These are phyloP conservation scores for Penicillium sp. DNA, from an alignment of 2,329 filamentous ascomycete species.

Conservation along the genomic window DNA sequence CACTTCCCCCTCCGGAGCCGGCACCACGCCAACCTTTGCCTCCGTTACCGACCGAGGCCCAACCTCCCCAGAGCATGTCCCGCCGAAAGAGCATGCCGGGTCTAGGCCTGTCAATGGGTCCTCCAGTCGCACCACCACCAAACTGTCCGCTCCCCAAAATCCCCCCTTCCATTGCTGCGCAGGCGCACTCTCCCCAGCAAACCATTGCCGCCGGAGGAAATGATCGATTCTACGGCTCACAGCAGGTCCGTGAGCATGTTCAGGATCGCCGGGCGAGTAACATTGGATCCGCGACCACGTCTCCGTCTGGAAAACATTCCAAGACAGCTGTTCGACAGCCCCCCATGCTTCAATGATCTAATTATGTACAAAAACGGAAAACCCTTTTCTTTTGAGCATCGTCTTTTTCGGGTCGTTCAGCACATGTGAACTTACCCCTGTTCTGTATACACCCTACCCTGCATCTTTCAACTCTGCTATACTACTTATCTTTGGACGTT, in stretches of 20 bases:
- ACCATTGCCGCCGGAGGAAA: slow-evolving; percentile 1
- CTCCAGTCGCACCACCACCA: slow-evolving; percentile 32
- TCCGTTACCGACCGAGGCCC: slow-evolving; percentile 12
- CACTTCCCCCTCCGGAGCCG: slow-evolving; percentile 8
- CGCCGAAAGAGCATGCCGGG: slow-evolving; percentile 37
- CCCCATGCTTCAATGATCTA: slow-evolving; percentile 11
- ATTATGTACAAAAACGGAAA: slow-evolving; percentile 1
- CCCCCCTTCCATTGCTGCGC: slow-evolving; percentile 20
- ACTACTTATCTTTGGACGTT: not conserved
- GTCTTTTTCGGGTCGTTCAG: not conserved
- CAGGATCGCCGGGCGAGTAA: slow-evolving; percentile 14
- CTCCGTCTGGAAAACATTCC: not conserved
- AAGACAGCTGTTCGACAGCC: slow-evolving; percentile 10
- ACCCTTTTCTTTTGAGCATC: not conserved
- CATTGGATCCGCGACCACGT: not conserved
- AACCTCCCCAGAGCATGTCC: slow-evolving; percentile 16
- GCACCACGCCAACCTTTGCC: slow-evolving; percentile 12
- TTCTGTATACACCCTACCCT: not conserved
- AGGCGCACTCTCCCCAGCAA: slow-evolving; percentile 13
- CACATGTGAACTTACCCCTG: not conserved
- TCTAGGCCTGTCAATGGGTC: slow-evolving; percentile 29
- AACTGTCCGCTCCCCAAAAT: slow-evolving; percentile 36
- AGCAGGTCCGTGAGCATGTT: slow-evolving; percentile 15
- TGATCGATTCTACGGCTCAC: slow-evolving; percentile 20
- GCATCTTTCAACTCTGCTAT: not conserved